A percentile compares a stretch with the other conserved stretches of the same genome.
Conservation (phyloP, 1,139 yeast species). For the Blastobotrys buckinghamii region DNA sequence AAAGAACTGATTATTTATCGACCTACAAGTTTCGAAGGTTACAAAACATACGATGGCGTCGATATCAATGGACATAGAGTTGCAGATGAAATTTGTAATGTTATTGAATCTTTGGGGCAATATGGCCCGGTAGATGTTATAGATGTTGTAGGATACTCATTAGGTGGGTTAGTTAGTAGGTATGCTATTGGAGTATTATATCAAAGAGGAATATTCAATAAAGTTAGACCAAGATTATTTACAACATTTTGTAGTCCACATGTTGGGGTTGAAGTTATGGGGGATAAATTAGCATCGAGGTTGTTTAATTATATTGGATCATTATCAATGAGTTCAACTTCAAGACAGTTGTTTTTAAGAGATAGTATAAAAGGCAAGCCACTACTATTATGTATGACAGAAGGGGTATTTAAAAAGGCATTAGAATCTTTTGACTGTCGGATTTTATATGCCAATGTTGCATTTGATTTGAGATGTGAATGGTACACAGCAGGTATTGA, state of each 20-base stretch:
- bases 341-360: constrained; percentile 61
- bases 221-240: constrained; percentile 51
- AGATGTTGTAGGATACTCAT: constrained; percentile 44
- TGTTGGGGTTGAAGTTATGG: constrained; percentile 69
- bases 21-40: constrained; percentile 57
- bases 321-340: constrained; percentile 59
- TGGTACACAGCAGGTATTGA: constrained; percentile 80
- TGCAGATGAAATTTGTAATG: constrained; percentile 55
- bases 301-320: constrained; percentile 60
- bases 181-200: constrained; percentile 66
- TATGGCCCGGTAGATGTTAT: constrained; percentile 21
- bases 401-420: constrained; percentile 56
- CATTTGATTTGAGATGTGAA: constrained; percentile 72
- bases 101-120: constrained; percentile 37
- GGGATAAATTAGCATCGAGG: constrained; percentile 40
- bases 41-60: constrained; percentile 77
- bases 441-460: constrained; percentile 63
- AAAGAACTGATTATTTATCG: constrained; percentile 43
- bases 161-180: constrained; percentile 51
- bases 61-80: constrained; percentile 79
- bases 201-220: constrained; percentile 49
- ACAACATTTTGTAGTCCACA: constrained; percentile 91
- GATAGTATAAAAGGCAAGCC: constrained; percentile 45
- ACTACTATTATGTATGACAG: constrained; percentile 59
- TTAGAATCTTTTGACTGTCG: constrained; percentile 46